A percentile compares a stretch with the other conserved stretches of the same genome.
These are phyloP conservation scores for Aureobasidium sp. DNA, from an alignment of 2,329 filamentous ascomycete species.

Conservation along the genomic window DNA sequence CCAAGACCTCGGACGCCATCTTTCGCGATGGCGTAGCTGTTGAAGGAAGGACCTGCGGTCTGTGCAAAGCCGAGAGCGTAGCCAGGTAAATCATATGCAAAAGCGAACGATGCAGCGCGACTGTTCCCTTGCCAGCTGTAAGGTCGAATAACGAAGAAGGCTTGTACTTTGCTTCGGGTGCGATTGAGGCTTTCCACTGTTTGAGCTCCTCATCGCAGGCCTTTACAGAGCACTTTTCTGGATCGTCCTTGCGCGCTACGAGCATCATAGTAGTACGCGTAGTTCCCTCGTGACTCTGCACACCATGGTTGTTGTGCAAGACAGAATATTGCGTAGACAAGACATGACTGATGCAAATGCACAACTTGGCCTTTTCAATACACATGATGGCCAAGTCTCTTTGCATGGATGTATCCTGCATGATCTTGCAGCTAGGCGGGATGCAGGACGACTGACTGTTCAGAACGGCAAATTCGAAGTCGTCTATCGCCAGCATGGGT, in stretches of 20 bases:
- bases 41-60: conserved; percentile 79
- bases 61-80: conserved; percentile 80
- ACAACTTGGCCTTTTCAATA: conserved; percentile 83
- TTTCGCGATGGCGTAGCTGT: conserved; percentile 34
- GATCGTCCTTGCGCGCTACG: conserved; percentile 75
- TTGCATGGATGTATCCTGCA: conserved; percentile 65
- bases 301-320: conserved; percentile 69
- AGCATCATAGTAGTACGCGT: conserved; percentile 73
- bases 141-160: conserved; percentile 46
- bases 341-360: conserved; percentile 80
- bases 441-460: conserved; percentile 29
- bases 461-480: conserved; percentile 65
- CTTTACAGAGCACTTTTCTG: conserved; percentile 72
- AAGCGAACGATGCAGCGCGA: conserved; percentile 66
- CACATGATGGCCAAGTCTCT: conserved; percentile 76
- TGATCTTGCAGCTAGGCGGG: conserved; percentile 60
- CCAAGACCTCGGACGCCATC: conserved; percentile 61
- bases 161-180: conserved; percentile 61
- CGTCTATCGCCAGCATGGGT: conserved; percentile 72
- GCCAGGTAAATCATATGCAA: conserved; percentile 92
- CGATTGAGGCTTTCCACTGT: conserved; percentile 66
- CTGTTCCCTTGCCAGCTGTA: conserved; percentile 50
- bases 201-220: conserved; percentile 70
- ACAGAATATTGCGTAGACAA: conserved; percentile 88
- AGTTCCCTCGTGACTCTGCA: conserved; percentile 59